Evolutionary conservation across 75 land plant genomes (phyloP).

Genomic region (Larix kaempferi): DNA sequence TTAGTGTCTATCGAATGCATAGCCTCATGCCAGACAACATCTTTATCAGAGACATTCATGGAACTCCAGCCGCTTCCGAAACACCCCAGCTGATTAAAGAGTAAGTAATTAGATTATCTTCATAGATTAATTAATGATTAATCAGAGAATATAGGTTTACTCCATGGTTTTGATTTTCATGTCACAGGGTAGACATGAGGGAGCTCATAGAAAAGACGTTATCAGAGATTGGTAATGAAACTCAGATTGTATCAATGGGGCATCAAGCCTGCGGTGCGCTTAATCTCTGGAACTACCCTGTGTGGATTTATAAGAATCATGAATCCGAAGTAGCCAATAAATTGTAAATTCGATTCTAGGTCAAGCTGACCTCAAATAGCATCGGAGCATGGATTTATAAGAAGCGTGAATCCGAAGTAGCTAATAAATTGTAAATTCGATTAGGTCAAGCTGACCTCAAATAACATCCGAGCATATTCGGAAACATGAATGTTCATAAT

Average conservation of each 20-base stretch:
- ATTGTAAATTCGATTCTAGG: too few species aligned
- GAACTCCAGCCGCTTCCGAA: slow-evolving; percentile 7
- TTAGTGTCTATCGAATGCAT: slow-evolving; percentile 63
- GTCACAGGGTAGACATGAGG: slow-evolving; percentile 32
- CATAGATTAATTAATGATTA: too few species aligned
- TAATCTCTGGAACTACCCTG: slow-evolving; percentile 61
- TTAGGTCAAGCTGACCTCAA: too few species aligned
- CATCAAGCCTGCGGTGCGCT: slow-evolving; percentile 65
- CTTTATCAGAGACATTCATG: slow-evolving; percentile 36
- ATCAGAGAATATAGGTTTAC: too few species aligned
- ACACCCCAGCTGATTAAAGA: slow-evolving; percentile 32
- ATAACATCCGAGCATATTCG: too few species aligned
- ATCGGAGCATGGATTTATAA: too few species aligned
- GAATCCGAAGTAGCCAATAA: too few species aligned
- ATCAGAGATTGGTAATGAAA: slow-evolving; percentile 31
- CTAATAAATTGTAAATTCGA: too few species aligned
- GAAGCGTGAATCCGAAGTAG: too few species aligned
- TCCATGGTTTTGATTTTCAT: background rate
- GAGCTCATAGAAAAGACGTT: slow-evolving; percentile 35
- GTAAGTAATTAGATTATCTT: slow-evolving; percentile 12
- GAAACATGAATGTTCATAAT: too few species aligned
- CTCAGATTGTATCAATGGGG: slow-evolving; percentile 44
- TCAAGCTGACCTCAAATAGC: too few species aligned
- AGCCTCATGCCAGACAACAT: slow-evolving; percentile 55
- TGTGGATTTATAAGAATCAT: too few species aligned